Base-by-base conservation (phyloP, 495 filamentous ascomycete species). In the Amniculicola lignicola region DNA sequence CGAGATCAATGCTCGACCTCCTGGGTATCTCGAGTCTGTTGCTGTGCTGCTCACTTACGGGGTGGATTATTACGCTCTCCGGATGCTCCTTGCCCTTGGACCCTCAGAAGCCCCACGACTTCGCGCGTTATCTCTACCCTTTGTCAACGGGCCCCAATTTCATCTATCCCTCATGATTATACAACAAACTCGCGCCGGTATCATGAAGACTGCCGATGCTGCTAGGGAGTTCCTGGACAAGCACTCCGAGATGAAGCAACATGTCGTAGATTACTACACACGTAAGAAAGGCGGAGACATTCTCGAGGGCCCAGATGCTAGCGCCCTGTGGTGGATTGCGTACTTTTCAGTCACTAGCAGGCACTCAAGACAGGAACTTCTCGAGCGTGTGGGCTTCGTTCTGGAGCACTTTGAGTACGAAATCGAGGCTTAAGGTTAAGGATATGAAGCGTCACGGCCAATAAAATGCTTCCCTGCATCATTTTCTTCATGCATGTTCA, bases 1-100 rank as follows among this genome's bases (percentile, higher is more conserved):
- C 33, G 72, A 75, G 51, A 71, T 74, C 64, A 75, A 75, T 42
- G 65, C 70, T 10, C 69, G 72, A 0, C 67, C 70, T 0, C 69
- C 71, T 0, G 73, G 72, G 1, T 67, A 55, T 44, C 59, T 62
- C 21, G 70, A 59, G 22, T 59, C 64, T 3, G 50, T 61, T 0
- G 63, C 67, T 1, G 48, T 64, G 0, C 36, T 57, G 9, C 51
- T 59, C 15, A 71, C 74, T 0, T 74, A 75, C 53, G 74, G 75
- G 15, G 66, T 77, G 7, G 72, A 75, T 63, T 76, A 54, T 59
- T 75, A 1, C 19, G 56, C 33, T 25, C n/a, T 59, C 0, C 15
- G 22, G 1, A 35, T 58, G 35, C 36, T 51, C 1, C 64, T 67
- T 27, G 63, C 68, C 0, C 11, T 37, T 11, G 46, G 46, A 3